These are phyloP conservation scores for Entonaema liquescens DNA, from an alignment of 495 filamentous ascomycete genomes.

Conservation along the genomic window DNA sequence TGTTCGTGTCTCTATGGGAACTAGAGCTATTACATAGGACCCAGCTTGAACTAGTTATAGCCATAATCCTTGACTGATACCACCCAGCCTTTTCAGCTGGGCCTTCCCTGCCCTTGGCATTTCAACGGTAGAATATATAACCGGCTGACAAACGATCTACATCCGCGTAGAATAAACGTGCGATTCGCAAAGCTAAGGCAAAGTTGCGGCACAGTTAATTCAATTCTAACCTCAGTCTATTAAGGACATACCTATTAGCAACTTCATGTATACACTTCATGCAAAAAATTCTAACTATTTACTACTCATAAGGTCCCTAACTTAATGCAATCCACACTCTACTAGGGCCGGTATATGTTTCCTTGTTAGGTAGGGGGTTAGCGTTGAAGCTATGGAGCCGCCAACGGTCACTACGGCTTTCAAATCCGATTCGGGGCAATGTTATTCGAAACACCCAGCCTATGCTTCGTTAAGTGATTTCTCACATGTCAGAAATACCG, in stretches of 20 bases:
- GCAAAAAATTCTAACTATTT: neutral
- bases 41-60: no score
- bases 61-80: neutral
- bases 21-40: no score
- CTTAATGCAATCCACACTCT: neutral
- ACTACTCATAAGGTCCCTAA: neutral
- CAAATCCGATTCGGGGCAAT: neutral
- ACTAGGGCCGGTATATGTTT: slow-evolving; percentile 15
- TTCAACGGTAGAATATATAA: neutral
- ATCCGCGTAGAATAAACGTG: slow-evolving; percentile 5
- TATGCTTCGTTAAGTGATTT: neutral
- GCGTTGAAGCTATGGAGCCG: neutral
- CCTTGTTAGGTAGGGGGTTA: slow-evolving; percentile 4
- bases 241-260: neutral
- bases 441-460: neutral
- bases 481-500: neutral
- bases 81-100: neutral
- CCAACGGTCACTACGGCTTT: neutral
- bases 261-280: neutral
- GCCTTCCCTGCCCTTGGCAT: neutral
- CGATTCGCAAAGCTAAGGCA: slow-evolving; percentile 15
- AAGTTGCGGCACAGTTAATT: slow-evolving; percentile 13
- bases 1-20: neutral
- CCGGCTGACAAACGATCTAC: neutral
- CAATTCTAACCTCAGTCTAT: neutral